These are phyloP conservation scores for Solanum pimpinellifolium DNA, from an alignment of 257 asterid genomes.

Conservation along the genomic window DNA sequence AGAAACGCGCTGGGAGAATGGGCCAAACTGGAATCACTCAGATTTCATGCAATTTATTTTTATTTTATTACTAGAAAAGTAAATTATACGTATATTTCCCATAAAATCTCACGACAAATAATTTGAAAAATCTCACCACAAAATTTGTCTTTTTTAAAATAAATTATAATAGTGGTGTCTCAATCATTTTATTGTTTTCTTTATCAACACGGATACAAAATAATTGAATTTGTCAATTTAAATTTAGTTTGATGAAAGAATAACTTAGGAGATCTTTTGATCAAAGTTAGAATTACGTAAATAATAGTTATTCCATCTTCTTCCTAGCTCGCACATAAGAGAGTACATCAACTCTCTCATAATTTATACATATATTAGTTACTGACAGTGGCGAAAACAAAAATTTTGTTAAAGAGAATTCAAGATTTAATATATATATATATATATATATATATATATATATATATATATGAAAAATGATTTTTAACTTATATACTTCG, in stretches of 20 bases:
- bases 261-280: neutral
- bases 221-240: neutral
- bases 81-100: neutral
- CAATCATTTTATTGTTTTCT: neutral
- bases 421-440: too few relatives aligned
- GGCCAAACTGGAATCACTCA: neutral
- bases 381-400: neutral
- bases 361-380: neutral
- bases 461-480: too few relatives aligned
- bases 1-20: constrained; percentile 9
- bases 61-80: neutral
- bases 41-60: neutral
- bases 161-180: neutral
- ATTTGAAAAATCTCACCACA: neutral
- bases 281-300: neutral
- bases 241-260: neutral
- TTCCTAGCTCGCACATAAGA: too few relatives aligned
- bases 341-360: neutral
- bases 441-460: too few relatives aligned
- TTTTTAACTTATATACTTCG: neutral
- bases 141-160: neutral
- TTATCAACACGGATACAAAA: neutral
- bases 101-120: neutral
- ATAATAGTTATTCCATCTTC: neutral
- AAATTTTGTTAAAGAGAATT: neutral